Evolutionary conservation across 2,329 filamentous ascomycete genomes (phyloP).

Genomic region (Aureobasidium namibiae): DNA sequence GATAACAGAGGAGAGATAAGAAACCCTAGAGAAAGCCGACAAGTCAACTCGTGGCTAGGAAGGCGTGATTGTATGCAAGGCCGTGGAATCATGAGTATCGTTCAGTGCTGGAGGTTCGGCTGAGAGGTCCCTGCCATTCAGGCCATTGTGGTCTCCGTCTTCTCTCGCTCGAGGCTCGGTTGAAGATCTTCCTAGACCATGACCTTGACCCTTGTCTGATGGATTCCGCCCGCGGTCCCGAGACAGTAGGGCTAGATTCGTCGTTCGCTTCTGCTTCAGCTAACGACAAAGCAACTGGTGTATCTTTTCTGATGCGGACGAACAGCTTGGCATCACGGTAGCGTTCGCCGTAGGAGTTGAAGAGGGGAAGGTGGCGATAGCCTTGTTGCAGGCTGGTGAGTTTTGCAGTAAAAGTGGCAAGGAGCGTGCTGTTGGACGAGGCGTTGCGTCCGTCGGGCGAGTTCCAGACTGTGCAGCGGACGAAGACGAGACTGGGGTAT

Average conservation of each 20-base stretch:
- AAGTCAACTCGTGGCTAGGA: neutral
- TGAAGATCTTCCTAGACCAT: constrained; percentile 35
- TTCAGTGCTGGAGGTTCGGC: constrained; percentile 28
- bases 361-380: constrained; percentile 83
- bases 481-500: constrained; percentile 85
- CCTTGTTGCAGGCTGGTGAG: constrained; percentile 82
- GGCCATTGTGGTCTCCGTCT: constrained; percentile 20
- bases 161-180: constrained; percentile 35
- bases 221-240: constrained; percentile 25
- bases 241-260: constrained; percentile 19
- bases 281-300: constrained; percentile 22
- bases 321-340: constrained; percentile 94
- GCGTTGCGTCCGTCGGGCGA: constrained; percentile 69
- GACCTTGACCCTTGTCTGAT: constrained; percentile 25
- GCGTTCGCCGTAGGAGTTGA: constrained; percentile 81
- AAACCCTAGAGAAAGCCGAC: neutral
- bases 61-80: neutral
- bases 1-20: neutral
- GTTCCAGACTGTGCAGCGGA: constrained; percentile 86
- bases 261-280: constrained; percentile 23
- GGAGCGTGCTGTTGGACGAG: constrained; percentile 49
- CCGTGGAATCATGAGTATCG: constrained; percentile 14
- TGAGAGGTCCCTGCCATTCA: constrained; percentile 19
- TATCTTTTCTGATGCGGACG: constrained; percentile 67
- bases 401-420: constrained; percentile 90